Base-by-base conservation (phyloP, 768 basidiomycete genomes). In the Pisolithus microcarpus region DNA sequence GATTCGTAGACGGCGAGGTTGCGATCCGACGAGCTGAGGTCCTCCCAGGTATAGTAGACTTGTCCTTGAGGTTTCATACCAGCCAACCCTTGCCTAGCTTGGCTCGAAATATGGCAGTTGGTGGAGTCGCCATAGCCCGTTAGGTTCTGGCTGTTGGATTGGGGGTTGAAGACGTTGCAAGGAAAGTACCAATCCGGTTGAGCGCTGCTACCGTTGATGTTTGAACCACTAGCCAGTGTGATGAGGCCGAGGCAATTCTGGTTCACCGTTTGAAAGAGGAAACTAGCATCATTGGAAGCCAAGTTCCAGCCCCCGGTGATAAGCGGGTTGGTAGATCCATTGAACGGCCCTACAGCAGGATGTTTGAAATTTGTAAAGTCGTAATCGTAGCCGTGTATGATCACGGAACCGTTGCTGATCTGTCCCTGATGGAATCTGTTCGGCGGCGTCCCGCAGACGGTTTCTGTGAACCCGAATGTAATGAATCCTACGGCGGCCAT, bases 401-500 rank as follows among this genome's bases (percentile, higher is more conserved):
- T 84, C 53, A 97, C 84, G 3, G 90, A 91, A 38, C 78, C 80
- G 44, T 77, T 82, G 43, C 83, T 82, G 52, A 92, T 82, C 23
- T 75, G 73, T 36, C 91, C 93, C 38, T 85, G 80, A 58, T 87
- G 85, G 74, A 78, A 94, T 15, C 92, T 82, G 54, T 86, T 82
- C 37, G 87, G 79, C 31, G 92, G 91, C 34, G 75, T 85, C 31
- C 92, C 92, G 66, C 96, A 99, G 39, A 98, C 96, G 49, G 83
- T 71, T 62, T 91, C 81, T 9, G 93, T 97, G 75, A 99, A 99
- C 7, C 96, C 96, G 70, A 99, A 99, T 10, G 96, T 99, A 64
- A 99, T 76, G 80, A 91, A 99, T 63, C 94, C 96, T 61, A 99
- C 96, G 48, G 74, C 80, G 16, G 89, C 87, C 94, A 98, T 96